phyloP scores from a whole-genome alignment of 352 stramenopile genomes.

The Phytophthora palmivora region DNA sequence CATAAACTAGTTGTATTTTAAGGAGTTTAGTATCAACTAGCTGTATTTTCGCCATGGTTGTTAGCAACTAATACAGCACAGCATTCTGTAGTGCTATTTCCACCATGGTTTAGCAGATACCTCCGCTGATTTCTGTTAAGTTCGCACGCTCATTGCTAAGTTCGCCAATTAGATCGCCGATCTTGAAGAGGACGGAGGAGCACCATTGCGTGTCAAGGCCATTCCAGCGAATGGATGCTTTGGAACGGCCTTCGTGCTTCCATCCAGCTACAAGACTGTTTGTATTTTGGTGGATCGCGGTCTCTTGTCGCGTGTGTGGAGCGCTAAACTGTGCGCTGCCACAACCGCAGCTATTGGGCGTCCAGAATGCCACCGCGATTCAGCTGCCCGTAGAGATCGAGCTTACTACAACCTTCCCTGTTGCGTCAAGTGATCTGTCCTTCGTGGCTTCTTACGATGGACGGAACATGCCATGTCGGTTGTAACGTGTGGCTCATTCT shows the following conservation, averaged over 20 bases:
- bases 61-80: too few species aligned
- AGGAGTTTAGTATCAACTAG: too few species aligned
- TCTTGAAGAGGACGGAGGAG: slow-evolving; percentile 8
- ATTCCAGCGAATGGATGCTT: slow-evolving; percentile 9
- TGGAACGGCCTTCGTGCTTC: background rate
- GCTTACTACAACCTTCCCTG: slow-evolving; percentile 12
- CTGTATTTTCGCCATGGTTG: too few species aligned
- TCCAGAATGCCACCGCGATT: slow-evolving; percentile 37
- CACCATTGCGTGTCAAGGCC: slow-evolving; percentile 12
- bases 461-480: slow-evolving; percentile 33
- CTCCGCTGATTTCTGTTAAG: too few species aligned
- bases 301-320: background rate
- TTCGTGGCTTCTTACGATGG: slow-evolving; percentile 29
- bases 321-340: slow-evolving; percentile 40
- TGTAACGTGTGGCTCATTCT: background rate
- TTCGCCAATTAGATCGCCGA: slow-evolving; percentile 1
- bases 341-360: slow-evolving; percentile 30
- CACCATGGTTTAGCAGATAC: too few species aligned
- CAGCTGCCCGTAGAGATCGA: slow-evolving; percentile 28
- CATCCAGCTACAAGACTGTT: background rate
- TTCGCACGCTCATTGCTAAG: too few species aligned
- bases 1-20: too few species aligned
- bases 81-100: too few species aligned
- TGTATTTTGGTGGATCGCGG: slow-evolving; percentile 2
- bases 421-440: slow-evolving; percentile 5